Base-by-base conservation (phyloP, 139 green algal species). In the Asterochloris erici region DNA sequence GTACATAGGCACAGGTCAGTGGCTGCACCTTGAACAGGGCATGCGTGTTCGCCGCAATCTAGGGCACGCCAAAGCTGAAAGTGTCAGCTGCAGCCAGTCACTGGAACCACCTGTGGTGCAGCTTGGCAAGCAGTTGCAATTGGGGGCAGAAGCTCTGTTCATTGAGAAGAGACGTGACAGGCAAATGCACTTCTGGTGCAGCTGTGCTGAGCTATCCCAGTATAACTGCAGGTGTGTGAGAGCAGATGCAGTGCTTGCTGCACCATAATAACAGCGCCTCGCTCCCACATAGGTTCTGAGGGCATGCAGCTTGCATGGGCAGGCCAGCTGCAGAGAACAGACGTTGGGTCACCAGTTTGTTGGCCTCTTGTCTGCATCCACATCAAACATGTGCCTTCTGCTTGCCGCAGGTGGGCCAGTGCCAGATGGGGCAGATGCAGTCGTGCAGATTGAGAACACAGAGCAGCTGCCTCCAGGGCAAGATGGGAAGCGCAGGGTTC, bases 1-100 rank as follows among this genome's bases (percentile, higher is more conserved):
- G 0, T 98, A 99, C 92, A 98, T 98, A 82, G 94, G 90, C 47
- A 98, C 95, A 69, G 95, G 94, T 92, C 16, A 68, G 66, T 0
- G 15, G 15, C 24, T 27, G 10, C 21, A 29, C 68, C 9, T 81
- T 64, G 29, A 63, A 29, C 38, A 1, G 26, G 61, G 10, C 4
- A 16, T 74, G 0, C 16, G 23, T 2, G 28, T 29, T 10, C 29
- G 47, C 38, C 15, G 73, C 47, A 15, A 19, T 47, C 26, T 11
- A 61, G 60, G 73, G 26, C 26, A n/a, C 16, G 14, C 60, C 0
- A 0, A 11, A 11, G 12, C 54, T 15, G n/a, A 14, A 0, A 6
- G 47, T 4, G 0, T 15, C 38, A 28, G 27, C 47, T 77, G 71
- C 71, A 47, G 27, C 24, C 11, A 61, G 71, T 54, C n/a, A 54